Evolutionary conservation across 305 asterid genomes (phyloP).

Genomic region (Fraxinus platypoda): DNA sequence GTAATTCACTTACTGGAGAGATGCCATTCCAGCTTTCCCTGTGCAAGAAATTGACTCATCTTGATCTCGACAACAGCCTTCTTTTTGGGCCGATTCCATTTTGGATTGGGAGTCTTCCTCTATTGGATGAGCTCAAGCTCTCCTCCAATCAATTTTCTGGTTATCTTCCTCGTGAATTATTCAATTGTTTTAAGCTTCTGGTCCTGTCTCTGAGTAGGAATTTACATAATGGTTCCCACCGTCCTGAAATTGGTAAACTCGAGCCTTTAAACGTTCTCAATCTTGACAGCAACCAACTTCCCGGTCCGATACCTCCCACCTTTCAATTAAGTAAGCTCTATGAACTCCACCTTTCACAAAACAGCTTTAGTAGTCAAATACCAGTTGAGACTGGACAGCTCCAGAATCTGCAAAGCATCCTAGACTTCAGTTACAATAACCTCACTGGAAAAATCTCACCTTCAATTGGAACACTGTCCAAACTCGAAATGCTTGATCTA

Average conservation of each 20-base stretch:
- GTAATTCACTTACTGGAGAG: slow-evolving; percentile 58
- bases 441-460: slow-evolving; percentile 64
- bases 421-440: slow-evolving; percentile 79
- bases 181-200: slow-evolving; percentile 67
- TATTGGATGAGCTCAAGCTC: slow-evolving; percentile 79
- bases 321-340: slow-evolving; percentile 64
- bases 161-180: slow-evolving; percentile 55
- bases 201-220: slow-evolving; percentile 56
- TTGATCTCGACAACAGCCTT: slow-evolving; percentile 69
- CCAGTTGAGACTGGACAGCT: slow-evolving; percentile 71
- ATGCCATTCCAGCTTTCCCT: slow-evolving; percentile 65
- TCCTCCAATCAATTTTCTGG: slow-evolving; percentile 63
- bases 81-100: slow-evolving; percentile 64
- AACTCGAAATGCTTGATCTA: slow-evolving; percentile 77
- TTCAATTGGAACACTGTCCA: slow-evolving; percentile 50
- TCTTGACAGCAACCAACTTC: slow-evolving; percentile 60
- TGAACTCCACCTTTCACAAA: slow-evolving; percentile 60
- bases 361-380: slow-evolving; percentile 64
- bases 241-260: slow-evolving; percentile 57
- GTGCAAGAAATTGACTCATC: slow-evolving; percentile 66
- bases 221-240: slow-evolving; percentile 59
- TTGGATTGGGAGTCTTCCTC: slow-evolving; percentile 79
- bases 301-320: slow-evolving; percentile 72
- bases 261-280: slow-evolving; percentile 68
- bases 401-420: slow-evolving; percentile 67